phyloP scores from a whole-genome alignment of 352 stramenopile genomes.

The Sclerospora graminicola region DNA sequence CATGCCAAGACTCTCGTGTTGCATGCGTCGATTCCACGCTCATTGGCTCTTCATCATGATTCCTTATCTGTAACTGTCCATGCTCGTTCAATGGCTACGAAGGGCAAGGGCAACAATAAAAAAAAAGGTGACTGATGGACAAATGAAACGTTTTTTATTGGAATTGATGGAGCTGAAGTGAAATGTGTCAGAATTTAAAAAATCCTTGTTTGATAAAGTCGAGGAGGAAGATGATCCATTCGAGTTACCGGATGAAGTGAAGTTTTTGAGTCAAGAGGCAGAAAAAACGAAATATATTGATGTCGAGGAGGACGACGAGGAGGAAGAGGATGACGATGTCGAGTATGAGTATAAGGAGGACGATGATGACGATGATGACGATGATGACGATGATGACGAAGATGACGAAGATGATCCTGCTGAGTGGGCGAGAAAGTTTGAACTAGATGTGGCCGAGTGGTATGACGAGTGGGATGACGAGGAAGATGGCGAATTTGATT shows the following conservation, averaged over 20 bases:
- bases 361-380: slow-evolving; percentile 16
- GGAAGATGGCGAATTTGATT: background rate
- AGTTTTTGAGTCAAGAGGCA: slow-evolving; percentile 50
- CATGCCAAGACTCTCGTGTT: slow-evolving; percentile 7
- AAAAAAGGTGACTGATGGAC: slow-evolving; percentile 27
- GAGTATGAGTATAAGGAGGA: slow-evolving; percentile 28
- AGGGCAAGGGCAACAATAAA: slow-evolving; percentile 26
- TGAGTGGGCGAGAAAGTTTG: slow-evolving; percentile 60
- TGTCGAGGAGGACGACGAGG: slow-evolving; percentile 12
- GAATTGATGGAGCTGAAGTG: background rate
- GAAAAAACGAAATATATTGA: slow-evolving; percentile 24
- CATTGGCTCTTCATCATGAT: slow-evolving; percentile 6
- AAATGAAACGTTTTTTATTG: background rate
- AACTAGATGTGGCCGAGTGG: slow-evolving; percentile 47
- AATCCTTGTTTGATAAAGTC: slow-evolving; percentile 50
- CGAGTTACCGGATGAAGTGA: slow-evolving; percentile 44
- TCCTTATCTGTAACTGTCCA: slow-evolving; percentile 4
- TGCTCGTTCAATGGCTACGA: slow-evolving; percentile 30
- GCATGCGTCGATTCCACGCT: slow-evolving; percentile 10
- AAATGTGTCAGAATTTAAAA: slow-evolving; percentile 27
- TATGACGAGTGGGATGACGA: slow-evolving; percentile 26
- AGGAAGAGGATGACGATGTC: slow-evolving; percentile 22
- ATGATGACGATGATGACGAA: slow-evolving; percentile 26
- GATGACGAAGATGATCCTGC: slow-evolving; percentile 33
- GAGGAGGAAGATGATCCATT: slow-evolving; percentile 32